These are phyloP conservation scores for Metschnikowia colocasiae DNA, from an alignment of 805 yeast genomes.

Conservation along the genomic window DNA sequence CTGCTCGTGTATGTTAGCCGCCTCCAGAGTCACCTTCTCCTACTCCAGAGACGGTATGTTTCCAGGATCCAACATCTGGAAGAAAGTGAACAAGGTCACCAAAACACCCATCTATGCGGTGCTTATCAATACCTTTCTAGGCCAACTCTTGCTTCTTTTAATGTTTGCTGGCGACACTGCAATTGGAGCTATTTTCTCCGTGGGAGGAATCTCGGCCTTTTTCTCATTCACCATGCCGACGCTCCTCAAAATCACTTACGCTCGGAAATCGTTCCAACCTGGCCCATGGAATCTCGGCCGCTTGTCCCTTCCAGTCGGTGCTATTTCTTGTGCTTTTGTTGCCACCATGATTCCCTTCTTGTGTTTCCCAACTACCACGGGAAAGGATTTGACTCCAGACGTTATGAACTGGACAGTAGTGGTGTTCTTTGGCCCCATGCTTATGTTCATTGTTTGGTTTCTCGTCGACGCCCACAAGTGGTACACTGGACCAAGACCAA, in stretches of 20 bases:
- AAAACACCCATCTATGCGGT: constrained; percentile 65
- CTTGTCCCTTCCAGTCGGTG: constrained; percentile 47
- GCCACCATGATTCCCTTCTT: constrained; percentile 55
- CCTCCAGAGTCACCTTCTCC: constrained; percentile 63
- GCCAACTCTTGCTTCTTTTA: constrained; percentile 52
- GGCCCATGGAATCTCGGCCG: constrained; percentile 69
- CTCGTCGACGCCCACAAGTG: constrained; percentile 52
- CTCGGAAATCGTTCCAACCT: constrained; percentile 48
- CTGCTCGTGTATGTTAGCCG: constrained; percentile 60
- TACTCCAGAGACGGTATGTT: constrained; percentile 67
- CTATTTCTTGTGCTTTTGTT: constrained; percentile 48
- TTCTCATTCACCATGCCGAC: constrained; percentile 67
- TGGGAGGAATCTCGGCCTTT: constrained; percentile 67
- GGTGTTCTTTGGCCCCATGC: constrained; percentile 56
- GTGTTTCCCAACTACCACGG: constrained; percentile 48
- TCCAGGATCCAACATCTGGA: constrained; percentile 52
- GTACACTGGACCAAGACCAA: constrained; percentile 60
- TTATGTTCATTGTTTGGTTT: constrained; percentile 49
- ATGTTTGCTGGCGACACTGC: constrained; percentile 65
- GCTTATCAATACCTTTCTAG: constrained; percentile 53
- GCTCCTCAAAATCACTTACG: constrained; percentile 52
- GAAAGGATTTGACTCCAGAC: constrained; percentile 35
- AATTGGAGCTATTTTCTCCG: constrained; percentile 67
- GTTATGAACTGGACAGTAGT: constrained; percentile 62
- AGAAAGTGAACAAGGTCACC: constrained; percentile 47